These are phyloP conservation scores for Psilocybe cubensis DNA, from an alignment of 768 basidiomycete species.

Conservation along the genomic window DNA sequence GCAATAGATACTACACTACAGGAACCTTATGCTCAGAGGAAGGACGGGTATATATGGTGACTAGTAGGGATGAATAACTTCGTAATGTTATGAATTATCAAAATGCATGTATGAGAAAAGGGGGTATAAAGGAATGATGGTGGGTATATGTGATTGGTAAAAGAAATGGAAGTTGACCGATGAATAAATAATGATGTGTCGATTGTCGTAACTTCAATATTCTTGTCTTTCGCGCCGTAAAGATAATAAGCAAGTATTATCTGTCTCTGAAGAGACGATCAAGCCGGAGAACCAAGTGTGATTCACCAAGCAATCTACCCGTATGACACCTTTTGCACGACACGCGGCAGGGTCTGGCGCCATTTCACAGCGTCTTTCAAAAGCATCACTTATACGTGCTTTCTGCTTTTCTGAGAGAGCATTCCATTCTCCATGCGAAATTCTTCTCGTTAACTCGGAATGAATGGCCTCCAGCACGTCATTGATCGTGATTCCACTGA, in stretches of 20 bases:
- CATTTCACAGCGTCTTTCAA: conserved; percentile 49
- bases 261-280: conserved; percentile 37
- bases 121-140: no score
- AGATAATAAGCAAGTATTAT: conserved; percentile 49
- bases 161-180: not conserved
- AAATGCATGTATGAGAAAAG: no score
- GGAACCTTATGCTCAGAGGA: no score
- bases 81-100: no score
- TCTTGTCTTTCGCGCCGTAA: conserved; percentile 35
- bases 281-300: conserved; percentile 59
- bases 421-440: conserved; percentile 48
- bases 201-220: not conserved
- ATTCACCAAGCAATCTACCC: conserved; percentile 52
- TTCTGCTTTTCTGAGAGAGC: conserved; percentile 43
- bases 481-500: conserved; percentile 48
- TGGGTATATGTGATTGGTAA: no score
- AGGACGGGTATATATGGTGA: no score
- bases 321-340: conserved; percentile 44
- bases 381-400: conserved; percentile 41
- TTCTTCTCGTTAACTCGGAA: conserved; percentile 36
- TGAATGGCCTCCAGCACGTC: conserved; percentile 55
- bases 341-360: conserved; percentile 37
- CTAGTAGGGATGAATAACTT: no score
- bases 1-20: no score
- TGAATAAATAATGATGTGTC: not conserved